Evolutionary conservation across 805 yeast genomes (phyloP), one percentile per base, ranked within the genome.

Genomic region (Candida stauntonica): DNA sequence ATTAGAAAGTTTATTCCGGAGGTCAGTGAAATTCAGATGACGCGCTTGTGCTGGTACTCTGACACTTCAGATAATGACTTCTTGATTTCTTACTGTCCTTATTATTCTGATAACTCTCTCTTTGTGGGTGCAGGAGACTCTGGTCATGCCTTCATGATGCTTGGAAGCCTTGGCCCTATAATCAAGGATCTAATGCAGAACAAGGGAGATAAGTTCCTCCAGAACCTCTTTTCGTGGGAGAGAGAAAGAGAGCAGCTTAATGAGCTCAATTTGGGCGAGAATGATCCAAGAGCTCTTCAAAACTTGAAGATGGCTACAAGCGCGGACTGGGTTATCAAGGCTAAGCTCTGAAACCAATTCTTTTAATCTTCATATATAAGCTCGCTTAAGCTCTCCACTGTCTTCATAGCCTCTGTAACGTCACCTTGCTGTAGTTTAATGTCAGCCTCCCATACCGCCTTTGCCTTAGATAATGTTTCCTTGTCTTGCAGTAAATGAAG

Each of bases 71-170:
- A 61, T 35, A 57, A 60, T 26, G 62, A 65, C 33, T 63, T 59
- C 35, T 39, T 66, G 17, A 59, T 66, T 28, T 63, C 62, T 20
- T 56, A 52, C 34, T 54, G 55, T 30, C 70, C 70, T 1, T 35
- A 55, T 18, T 52, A 48, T 26, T 43, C 39, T 8, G 52, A 56
- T 8, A 31, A 50, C n/a, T 57, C 60, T 14, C 47, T 63, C 7
- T 55, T 54, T 31, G 62, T 62, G 3, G 62, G 62, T 17, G 56
- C 63, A 21, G 70, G 70, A 29, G 70, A 64, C 40, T 59, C 66
- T 14, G 68, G 68, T 0, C 70, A 65, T 47, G 64, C 58, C 5
- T 66, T 62, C 39, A 63, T 61, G 54, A 58, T 64, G 50, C 47
- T 63, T 21, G 67, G 66, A 3, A 54, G 54, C 19, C 45, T 64